Conservation (phyloP, 2,329 filamentous ascomycete genomes). For the Xylariaceae sp. region DNA sequence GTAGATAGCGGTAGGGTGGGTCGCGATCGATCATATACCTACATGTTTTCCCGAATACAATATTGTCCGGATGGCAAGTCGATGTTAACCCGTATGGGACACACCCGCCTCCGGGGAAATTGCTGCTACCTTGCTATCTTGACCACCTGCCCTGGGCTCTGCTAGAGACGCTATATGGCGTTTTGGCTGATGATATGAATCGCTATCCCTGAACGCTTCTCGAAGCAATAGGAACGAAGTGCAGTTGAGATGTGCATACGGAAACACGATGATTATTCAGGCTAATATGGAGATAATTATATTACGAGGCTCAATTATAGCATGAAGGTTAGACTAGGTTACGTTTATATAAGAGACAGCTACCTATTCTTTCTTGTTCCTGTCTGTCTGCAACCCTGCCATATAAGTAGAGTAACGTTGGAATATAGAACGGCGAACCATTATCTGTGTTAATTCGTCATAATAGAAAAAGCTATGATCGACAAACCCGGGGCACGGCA, state of each 20-base stretch:
- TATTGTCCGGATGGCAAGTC: not conserved
- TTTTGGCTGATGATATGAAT: not conserved
- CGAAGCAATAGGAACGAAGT: not conserved
- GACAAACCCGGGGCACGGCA: conserved; percentile 5
- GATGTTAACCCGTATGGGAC: conserved; percentile 7
- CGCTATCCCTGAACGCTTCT: not conserved
- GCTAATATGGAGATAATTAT: conserved; percentile 16
- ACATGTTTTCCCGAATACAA: conserved; percentile 1
- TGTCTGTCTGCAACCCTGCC: too few relatives aligned
- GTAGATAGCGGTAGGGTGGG: not conserved
- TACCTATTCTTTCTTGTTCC: too few relatives aligned
- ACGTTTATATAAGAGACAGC: too few relatives aligned
- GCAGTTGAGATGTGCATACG: not conserved
- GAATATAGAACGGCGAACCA: not conserved
- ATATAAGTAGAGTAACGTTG: not conserved
- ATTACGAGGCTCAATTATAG: too few relatives aligned
- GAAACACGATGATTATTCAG: conserved; percentile 6
- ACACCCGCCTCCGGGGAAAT: conserved; percentile 15
- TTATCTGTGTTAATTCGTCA: not conserved
- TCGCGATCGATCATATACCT: conserved; percentile 19
- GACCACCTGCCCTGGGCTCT: too few relatives aligned
- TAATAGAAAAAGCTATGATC: conserved; percentile 6
- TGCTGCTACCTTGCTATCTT: too few relatives aligned
- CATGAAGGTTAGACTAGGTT: too few relatives aligned
- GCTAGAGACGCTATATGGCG: too few relatives aligned